Conservation (phyloP, 768 basidiomycete species). For the Agaricus sinodeliciosus region DNA sequence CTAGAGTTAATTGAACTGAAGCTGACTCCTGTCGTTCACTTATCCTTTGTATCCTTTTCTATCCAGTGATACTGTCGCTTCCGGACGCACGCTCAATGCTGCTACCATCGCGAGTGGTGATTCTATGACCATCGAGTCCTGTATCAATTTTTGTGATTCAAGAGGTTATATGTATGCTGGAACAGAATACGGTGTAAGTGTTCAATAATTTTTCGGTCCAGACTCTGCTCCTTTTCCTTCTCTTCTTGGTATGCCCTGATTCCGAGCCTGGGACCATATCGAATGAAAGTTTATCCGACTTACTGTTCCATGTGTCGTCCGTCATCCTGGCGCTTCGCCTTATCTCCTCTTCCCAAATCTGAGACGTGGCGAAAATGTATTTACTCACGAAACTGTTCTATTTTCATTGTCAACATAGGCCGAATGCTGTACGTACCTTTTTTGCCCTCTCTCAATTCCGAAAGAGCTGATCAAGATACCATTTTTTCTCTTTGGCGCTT, state of each 20-base stretch:
- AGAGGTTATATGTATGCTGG: conserved; percentile 58
- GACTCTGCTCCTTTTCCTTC: not conserved
- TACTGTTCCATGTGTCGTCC: not conserved
- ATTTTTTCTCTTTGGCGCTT: not conserved
- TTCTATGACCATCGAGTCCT: conserved; percentile 55
- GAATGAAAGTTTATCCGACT: not conserved
- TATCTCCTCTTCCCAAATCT: not conserved
- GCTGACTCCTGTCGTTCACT: not conserved
- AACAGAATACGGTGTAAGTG: conserved; percentile 45
- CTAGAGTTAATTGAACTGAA: not conserved
- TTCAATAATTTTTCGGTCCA: not conserved
- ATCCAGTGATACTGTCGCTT: conserved; percentile 46
- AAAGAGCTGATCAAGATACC: not conserved
- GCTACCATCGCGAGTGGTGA: conserved; percentile 36
- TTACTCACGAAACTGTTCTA: not conserved
- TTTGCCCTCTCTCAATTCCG: conserved; percentile 4
- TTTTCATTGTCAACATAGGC: conserved; percentile 13
- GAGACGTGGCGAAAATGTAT: not conserved
- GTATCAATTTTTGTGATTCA: conserved; percentile 41
- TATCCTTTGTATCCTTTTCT: not conserved
- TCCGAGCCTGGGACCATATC: not conserved
- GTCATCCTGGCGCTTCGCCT: conserved; percentile 16
- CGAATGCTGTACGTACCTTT: conserved; percentile 23
- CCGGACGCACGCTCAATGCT: conserved; percentile 48
- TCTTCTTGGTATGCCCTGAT: not conserved